phyloP scores from a whole-genome alignment of 306 rosid genomes.

The Trifolium dubium region DNA sequence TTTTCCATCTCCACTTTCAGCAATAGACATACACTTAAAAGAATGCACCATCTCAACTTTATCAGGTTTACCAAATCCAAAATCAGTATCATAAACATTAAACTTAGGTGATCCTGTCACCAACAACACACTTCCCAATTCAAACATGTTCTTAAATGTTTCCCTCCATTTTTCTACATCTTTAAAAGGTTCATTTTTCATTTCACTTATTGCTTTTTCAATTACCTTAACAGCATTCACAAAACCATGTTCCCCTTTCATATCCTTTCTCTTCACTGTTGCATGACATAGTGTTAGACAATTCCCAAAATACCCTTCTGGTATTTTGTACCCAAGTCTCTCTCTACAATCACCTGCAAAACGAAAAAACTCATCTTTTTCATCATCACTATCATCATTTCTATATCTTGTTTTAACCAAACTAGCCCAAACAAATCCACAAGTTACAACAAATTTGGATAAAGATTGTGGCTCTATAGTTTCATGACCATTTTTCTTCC shows the following conservation, averaged over 20 bases:
- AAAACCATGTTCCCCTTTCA: constrained; percentile 44
- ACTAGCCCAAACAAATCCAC: constrained; percentile 42
- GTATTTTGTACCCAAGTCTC: constrained; percentile 33
- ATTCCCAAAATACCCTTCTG: constrained; percentile 47
- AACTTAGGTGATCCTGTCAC: constrained; percentile 50
- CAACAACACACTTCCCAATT: constrained; percentile 27
- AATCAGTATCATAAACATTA: constrained; percentile 47
- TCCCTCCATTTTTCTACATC: constrained; percentile 43
- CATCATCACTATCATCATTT: background rate
- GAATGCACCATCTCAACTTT: constrained; percentile 56
- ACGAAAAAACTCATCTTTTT: constrained; percentile 41
- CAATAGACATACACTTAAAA: constrained; percentile 43
- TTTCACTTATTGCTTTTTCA: constrained; percentile 9
- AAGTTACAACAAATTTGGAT: constrained; percentile 46
- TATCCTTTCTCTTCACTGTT: constrained; percentile 37
- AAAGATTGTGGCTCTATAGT: constrained; percentile 9
- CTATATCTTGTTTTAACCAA: constrained; percentile 41
- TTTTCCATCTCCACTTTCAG: constrained; percentile 42
- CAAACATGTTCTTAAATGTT: constrained; percentile 30
- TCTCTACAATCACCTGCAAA: constrained; percentile 52
- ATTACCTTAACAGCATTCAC: constrained; percentile 42
- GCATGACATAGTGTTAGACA: constrained; percentile 42
- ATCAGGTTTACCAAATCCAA: constrained; percentile 53
- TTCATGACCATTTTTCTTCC: background rate
- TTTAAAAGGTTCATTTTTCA: constrained; percentile 34